Base-by-base conservation (phyloP, 768 basidiomycete genomes). In the Steccherinum ochraceum region DNA sequence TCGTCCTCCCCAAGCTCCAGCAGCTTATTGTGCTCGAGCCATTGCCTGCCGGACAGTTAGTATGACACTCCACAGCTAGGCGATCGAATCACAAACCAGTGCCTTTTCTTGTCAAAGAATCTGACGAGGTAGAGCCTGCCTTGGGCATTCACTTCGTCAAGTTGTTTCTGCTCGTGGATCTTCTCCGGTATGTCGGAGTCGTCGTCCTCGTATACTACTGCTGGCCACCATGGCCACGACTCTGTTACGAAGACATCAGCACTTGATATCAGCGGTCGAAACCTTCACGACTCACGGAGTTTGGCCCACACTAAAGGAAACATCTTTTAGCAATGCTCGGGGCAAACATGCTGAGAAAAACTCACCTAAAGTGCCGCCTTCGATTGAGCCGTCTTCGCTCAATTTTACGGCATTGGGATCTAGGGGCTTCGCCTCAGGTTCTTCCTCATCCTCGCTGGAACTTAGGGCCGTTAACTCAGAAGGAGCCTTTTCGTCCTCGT, bases 211-310 rank as follows among this genome's bases (percentile, higher is more conserved):
- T 76, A 84, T 13, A 93, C 77, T 7, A 88, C 81, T 7, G 84
- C 93, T 39, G 93, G 89, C 84, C 87, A 95, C 83, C 84, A 94
- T 1, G 93, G 93, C 58, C 74, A 93, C 0, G 83, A 77, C 27
- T 71, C 89, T 90, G 45, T n/a, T 48, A 44, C n/a, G 26, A 26
- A 50, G 18, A 42, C 16, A 40, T 11, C n/a, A 11, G n/a, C 35
- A 39, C 11, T 39, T 11, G 46, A 40, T 23, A 19, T 41, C 24
- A 46, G 25, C 10, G 7, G 23, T 26, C 25, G 24, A 24, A 10
- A n/a, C 35, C 24, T 18, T 25, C 16, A 35, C 81, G 53, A n/a
- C n/a, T n/a, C 57, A 84, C 85, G 72, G 50, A 78, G 70, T 74
- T 92, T 93, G 0, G 86, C 90, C 91, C 92, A 94, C 0, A 93